Evolutionary conservation across 805 yeast genomes (phyloP), one percentile per base, ranked within the genome.

Genomic region (Candida endomychidarum): DNA sequence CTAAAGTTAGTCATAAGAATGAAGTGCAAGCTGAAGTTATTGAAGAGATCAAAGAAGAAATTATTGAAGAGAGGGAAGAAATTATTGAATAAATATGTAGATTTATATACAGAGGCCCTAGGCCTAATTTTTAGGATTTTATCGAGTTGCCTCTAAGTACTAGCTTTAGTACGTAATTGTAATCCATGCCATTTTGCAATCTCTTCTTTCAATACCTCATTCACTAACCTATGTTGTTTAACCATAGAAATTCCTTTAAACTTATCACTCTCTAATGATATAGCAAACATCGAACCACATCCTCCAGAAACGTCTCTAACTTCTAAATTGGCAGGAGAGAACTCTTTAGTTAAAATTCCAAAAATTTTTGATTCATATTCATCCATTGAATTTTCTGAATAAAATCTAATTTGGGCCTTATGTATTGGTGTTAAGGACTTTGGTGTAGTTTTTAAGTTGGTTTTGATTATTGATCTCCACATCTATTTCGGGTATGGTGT

Each of bases 281-380:
- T 91, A 34, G 96, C 88, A 65, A 88, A 93, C 99, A 93, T 93
- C 5, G 97, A 89, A 1, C 99, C 99, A 64, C 99, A 93, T 0
- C 99, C 99, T 14, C 72, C 98, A 19, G 93, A 82, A 7, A 91
- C 80, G 57, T 91, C 98, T 48, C 73, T 70, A 5, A 91, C 97
- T 19, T 73, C 70, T 33, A 90, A 65, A 24, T 61, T 63, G 21
- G 64, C 59, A 2, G 99, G 97, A 5, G 67, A 49, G 34, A 91
- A 75, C 40, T 73, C 73, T 17, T 68, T 60, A 8, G 70, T 53
- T 27, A 89, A 66, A 41, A 78, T 78, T 18, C 71, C 63, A 53
- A 67, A 81, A 18, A 89, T 75, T 57, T 81, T 71, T 37, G 66
- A 58, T 60, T 89, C 96, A 53, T 82, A 81, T 12, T 72, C 80